Conservation (phyloP, 1,284 basidiomycete species). For the Apiotrichum laibachii region DNA sequence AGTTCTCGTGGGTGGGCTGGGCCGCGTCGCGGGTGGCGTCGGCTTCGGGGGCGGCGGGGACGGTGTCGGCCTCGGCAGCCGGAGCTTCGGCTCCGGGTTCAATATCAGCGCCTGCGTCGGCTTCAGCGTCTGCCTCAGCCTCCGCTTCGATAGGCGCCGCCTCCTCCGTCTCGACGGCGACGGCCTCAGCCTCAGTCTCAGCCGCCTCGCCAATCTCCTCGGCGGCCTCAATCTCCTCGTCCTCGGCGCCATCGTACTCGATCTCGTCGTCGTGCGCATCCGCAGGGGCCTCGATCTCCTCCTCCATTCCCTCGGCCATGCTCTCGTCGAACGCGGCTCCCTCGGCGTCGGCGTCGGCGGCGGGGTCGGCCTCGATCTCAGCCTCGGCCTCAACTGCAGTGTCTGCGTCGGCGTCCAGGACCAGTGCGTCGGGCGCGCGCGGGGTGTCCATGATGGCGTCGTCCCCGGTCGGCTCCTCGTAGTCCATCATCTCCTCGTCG, state of each 20-base stretch:
- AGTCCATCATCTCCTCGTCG: constrained; percentile 13
- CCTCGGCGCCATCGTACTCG: constrained; percentile 5
- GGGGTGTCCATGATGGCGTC: constrained; percentile 16
- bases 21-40: background rate
- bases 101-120: too few relatives aligned
- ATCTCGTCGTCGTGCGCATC: constrained; percentile 10
- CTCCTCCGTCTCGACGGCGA: constrained; percentile 10
- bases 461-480: constrained; percentile 12
- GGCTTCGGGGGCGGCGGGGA: background rate
- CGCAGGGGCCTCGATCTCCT: background rate
- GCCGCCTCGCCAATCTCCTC: background rate
- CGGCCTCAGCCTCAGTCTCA: constrained; percentile 10
- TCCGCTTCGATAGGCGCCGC: background rate
- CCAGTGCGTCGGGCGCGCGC: constrained; percentile 14
- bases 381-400: constrained; percentile 10
- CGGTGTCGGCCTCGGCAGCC: background rate
- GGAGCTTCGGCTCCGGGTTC: too few relatives aligned
- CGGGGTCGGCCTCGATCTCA: background rate
- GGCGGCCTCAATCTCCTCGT: background rate
- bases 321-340: constrained; percentile 5
- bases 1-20: background rate
- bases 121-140: too few relatives aligned
- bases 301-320: background rate
- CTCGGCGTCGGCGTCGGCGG: background rate
- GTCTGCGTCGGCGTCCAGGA: constrained; percentile 11